phyloP scores from a whole-genome alignment of 169 alveolate species.

The Cryptosporidium viatorum region DNA sequence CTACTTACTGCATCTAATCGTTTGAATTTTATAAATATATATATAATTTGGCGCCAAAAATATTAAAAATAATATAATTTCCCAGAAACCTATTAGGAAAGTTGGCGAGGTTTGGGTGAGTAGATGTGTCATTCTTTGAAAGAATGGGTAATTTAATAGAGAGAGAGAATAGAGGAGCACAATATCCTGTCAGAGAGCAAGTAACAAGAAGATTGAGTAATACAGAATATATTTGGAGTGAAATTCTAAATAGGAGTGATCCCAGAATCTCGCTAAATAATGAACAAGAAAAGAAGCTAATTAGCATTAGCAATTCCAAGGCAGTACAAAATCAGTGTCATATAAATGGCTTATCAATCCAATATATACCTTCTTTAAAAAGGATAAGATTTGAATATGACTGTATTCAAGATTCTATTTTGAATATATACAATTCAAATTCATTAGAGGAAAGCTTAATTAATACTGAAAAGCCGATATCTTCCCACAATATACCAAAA shows the following conservation, averaged over 20 bases:
- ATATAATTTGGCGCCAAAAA: not conserved
- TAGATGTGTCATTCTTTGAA: not conserved
- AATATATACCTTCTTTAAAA: conserved; percentile 1
- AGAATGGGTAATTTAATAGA: conserved; percentile 44
- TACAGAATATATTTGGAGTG: conserved; percentile 21
- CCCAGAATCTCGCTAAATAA: conserved; percentile 1
- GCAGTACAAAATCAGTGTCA: conserved; percentile 65
- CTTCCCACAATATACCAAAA: not conserved
- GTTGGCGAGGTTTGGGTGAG: not conserved
- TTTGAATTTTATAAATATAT: not conserved
- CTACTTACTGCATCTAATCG: no score
- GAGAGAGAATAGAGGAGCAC: not conserved
- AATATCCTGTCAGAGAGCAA: conserved; percentile 61
- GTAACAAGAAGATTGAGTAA: conserved; percentile 9
- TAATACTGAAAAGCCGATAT: conserved; percentile 15
- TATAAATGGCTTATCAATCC: conserved; percentile 53
- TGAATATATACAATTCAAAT: conserved; percentile 28
- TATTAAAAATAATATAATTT: not conserved
- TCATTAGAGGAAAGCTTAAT: conserved; percentile 30
- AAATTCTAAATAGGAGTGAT: not conserved
- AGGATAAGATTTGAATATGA: conserved; percentile 41
- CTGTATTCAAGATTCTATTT: conserved; percentile 44
- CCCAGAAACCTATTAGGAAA: not conserved
- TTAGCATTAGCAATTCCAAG: conserved; percentile 20
- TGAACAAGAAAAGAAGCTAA: not conserved